Percentiles rank a stretch among this genome's conserved stretches.
These are phyloP conservation scores for Viridothelium virens DNA, from an alignment of 495 filamentous ascomycete species.

Conservation along the genomic window DNA sequence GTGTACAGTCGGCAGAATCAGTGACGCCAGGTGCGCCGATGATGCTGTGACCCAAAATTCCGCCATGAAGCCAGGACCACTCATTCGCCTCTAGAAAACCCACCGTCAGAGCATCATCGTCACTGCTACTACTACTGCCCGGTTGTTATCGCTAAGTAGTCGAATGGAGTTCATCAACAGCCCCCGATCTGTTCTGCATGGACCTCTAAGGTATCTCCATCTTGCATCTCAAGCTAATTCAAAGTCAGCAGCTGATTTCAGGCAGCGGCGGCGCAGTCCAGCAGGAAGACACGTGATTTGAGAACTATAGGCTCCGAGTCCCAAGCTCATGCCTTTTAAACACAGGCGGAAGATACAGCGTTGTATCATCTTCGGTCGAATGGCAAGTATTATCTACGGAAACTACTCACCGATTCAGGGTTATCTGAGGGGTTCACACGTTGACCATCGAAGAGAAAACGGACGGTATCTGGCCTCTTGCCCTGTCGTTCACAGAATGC, in stretches of 20 bases:
- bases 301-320: too few relatives aligned
- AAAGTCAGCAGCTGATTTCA: slow-evolving; percentile 17
- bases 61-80: background rate
- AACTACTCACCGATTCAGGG: slow-evolving; percentile 73
- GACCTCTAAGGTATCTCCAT: slow-evolving; percentile 94
- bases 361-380: slow-evolving; percentile 1
- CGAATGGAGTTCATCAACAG: slow-evolving; percentile 12
- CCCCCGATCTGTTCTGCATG: slow-evolving; percentile 95
- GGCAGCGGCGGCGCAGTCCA: too few relatives aligned
- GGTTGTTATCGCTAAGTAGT: background rate
- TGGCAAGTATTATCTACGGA: background rate
- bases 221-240: slow-evolving; percentile 83
- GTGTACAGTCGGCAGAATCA: background rate
- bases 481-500: slow-evolving; percentile 97
- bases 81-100: background rate
- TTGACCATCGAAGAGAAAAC: slow-evolving; percentile 92
- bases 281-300: too few relatives aligned
- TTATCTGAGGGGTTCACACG: slow-evolving; percentile 83
- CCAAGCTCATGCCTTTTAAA: too few relatives aligned
- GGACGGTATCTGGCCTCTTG: slow-evolving; percentile 72
- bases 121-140: background rate
- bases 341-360: slow-evolving; percentile 10
- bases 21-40: slow-evolving; percentile 9
- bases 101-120: background rate
- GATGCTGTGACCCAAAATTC: slow-evolving; percentile 10